Evolutionary conservation across 352 stramenopile species (phyloP), one percentile per base, ranked within the genome.

Genomic region (Globisporangium cystogenes): DNA sequence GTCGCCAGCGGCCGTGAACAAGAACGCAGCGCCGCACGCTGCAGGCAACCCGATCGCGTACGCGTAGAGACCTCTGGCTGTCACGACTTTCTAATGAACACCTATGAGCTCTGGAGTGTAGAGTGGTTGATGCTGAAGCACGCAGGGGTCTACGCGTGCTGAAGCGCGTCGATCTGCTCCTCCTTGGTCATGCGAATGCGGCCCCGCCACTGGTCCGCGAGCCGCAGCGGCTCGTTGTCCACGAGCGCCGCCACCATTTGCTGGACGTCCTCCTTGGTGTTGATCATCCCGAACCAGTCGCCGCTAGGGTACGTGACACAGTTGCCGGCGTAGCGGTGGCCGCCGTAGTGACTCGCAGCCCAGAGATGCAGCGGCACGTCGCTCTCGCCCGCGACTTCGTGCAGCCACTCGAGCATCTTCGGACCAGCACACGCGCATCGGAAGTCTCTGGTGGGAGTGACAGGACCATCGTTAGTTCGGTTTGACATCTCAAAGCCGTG

Each of bases 221-320:
- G 41, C 4, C 68, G 60, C 48, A 87, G 56, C 23, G 75, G 70
- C 39, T 82, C 55, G 23, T 76, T 37, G 29, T 67, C 62, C 7
- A 65, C 63, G 41, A 86, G 50, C 2, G 74, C 74, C 0, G 67
- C 48, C 15, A 90, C 39, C 36, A 89, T 67, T 1, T 45, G 45
- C 29, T 69, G 60, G 0, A 70, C 75, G 47, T 84, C 80, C 14
- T 69, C 55, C 50, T 75, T 59, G 16, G 72, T 59, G 51, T 92
- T 92, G 1, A 92, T 48, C 1, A 87, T 57, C 2, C 78, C 78
- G 50, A 89, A 92, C 78, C 82, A 92, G 51, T 92, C 74, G 23
- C 82, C 78, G 20, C 68, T 78, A 23, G 82, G 82, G 49, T 92
- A 89, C 55, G 74, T 67, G 59, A 92, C 82, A 49, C 74, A 87